Percentiles rank a stretch among this genome's conserved stretches.
Evolutionary conservation across 78 protist species (phyloP).

Genomic region (Anaeramoeba flamelloides): DNA sequence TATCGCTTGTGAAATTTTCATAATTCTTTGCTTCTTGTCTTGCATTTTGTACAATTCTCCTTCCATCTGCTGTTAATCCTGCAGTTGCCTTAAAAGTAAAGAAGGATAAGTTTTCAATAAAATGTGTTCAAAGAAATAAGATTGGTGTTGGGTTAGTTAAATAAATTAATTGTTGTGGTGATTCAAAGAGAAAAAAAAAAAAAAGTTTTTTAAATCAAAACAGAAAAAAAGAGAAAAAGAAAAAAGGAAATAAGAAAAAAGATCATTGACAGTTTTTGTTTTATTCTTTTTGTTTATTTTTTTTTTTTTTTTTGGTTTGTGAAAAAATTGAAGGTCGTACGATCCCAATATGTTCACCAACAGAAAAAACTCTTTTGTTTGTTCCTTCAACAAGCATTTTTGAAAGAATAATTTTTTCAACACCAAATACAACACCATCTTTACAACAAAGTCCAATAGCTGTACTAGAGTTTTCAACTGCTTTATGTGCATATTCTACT

Average conservation of each 20-base stretch:
- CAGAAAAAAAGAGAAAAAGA: neutral
- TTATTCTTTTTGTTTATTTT: too few relatives aligned
- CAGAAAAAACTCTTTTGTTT: slow-evolving; percentile 50
- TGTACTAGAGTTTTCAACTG: slow-evolving; percentile 83
- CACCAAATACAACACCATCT: slow-evolving; percentile 96
- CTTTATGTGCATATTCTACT: slow-evolving; percentile 95
- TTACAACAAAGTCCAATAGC: slow-evolving; percentile 65
- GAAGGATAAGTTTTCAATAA: neutral
- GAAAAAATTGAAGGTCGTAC: too few relatives aligned
- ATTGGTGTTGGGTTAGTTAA: neutral
- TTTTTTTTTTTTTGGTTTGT: too few relatives aligned
- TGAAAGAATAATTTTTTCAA: slow-evolving; percentile 71
- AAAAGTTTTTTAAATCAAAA: neutral
- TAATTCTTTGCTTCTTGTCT: slow-evolving; percentile 60
- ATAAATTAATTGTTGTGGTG: neutral
- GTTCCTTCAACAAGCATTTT: slow-evolving; percentile 55
- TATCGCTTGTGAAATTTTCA: slow-evolving; percentile 32
- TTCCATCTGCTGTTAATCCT: slow-evolving; percentile 77
- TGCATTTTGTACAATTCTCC: slow-evolving; percentile 57
- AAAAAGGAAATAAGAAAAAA: slow-evolving; percentile 1
- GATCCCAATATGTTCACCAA: slow-evolving; percentile 65
- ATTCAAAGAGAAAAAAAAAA: neutral
- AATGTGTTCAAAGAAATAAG: neutral
- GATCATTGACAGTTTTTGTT: slow-evolving; percentile 1
- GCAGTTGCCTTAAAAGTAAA: slow-evolving; percentile 30